Base-by-base conservation (phyloP, 2,329 filamentous ascomycete species). In the Verruconis gallopava region DNA sequence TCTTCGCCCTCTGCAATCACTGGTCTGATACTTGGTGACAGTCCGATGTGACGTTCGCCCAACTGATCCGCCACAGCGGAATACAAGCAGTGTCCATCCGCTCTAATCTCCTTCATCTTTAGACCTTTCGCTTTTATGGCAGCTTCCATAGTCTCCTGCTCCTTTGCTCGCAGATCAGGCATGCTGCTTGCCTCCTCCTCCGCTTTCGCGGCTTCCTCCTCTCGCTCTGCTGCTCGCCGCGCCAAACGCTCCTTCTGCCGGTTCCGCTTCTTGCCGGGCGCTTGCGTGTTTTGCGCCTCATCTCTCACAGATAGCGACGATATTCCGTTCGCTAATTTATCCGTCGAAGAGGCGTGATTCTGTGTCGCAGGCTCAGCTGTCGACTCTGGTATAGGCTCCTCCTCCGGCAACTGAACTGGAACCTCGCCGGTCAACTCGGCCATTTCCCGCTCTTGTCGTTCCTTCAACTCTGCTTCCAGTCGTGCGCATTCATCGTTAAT, bases 11-110 rank as follows among this genome's bases (percentile, higher is more conserved):
- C 34, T 4, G 46, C 40, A 20, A 48, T 58, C 52, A 37, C 52
- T n/a, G 51, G 46, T 21, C 46, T 37, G 35, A 68, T 62, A 42
- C 48, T 48, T 2, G 61, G 59, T 41, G 55, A 48, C 35, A 63
- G 39, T 0, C 49, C 52, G 20, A 63, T 33, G 1, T 49, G 53
- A n/a, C 48, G 47, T 42, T 71, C 66, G 42, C 63, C 64, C 41
- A 95, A 69, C 61, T 94, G 86, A 58, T 91, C 85, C 19, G 89
- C 88, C 39, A 96, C 73, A 0, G 91, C 86, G 13, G 85, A 82
- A 63, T 96, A 98, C 13, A 98, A 67, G 57, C 91, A 98, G 63
- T 98, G 91, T 0, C 91, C 91, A 61, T 98, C 89, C 0, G 91
- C 85, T 30, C 73, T 73, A 44, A 98, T 86, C 45, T 85, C 77